Conservation (phyloP, 495 filamentous ascomycete species). For the Aspergillus ostianus region DNA sequence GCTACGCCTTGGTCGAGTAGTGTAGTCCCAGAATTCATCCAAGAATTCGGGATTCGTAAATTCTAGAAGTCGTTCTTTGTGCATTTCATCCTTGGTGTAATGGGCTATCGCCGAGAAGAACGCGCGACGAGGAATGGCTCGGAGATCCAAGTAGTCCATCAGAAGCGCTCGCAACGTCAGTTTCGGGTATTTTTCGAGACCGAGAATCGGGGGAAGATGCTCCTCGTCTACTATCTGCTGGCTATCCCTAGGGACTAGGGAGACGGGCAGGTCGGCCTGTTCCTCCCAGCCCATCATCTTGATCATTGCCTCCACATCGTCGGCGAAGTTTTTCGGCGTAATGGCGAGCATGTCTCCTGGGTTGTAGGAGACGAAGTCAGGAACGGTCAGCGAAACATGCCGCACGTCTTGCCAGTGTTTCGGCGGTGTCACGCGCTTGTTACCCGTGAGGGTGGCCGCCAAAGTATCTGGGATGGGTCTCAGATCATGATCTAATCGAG, state of each 20-base stretch:
- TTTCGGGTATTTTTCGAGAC: constrained; percentile 37
- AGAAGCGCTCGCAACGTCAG: constrained; percentile 75
- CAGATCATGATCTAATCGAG: constrained; percentile 44
- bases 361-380: constrained; percentile 41
- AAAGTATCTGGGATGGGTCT: constrained; percentile 54
- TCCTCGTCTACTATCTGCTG: constrained; percentile 20
- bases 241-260: constrained; percentile 38
- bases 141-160: constrained; percentile 80
- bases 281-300: constrained; percentile 70
- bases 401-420: constrained; percentile 95
- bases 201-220: constrained; percentile 42
- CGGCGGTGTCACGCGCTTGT: constrained; percentile 70
- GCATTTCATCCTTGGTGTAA: constrained; percentile 66
- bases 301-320: constrained; percentile 74
- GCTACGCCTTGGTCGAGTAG: constrained; percentile 83
- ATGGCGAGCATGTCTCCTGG: constrained; percentile 79
- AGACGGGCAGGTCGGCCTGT: constrained; percentile 64
- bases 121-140: constrained; percentile 77
- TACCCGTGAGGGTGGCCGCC: constrained; percentile 44
- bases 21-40: constrained; percentile 95
- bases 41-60: constrained; percentile 73
- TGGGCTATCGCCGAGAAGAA: constrained; percentile 78
- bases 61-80: constrained; percentile 78
- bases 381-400: constrained; percentile 58
- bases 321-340: constrained; percentile 79